Conservation (phyloP, 305 asterid genomes). For the Euphrasia arctica region DNA sequence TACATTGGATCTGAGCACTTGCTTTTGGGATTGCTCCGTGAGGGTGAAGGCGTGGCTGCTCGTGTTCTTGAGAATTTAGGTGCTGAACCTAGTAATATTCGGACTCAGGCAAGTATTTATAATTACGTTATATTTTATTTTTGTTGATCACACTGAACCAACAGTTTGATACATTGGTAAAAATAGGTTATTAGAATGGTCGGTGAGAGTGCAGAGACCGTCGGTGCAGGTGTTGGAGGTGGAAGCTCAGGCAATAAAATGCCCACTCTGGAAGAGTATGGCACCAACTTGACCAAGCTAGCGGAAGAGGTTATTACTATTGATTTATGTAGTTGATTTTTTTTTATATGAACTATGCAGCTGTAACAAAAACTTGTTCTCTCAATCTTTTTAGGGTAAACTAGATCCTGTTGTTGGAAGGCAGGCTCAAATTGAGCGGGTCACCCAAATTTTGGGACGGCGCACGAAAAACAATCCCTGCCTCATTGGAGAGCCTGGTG, state of each 20-base stretch:
- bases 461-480: constrained; percentile 86
- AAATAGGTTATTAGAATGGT: constrained; percentile 73
- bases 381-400: constrained; percentile 51
- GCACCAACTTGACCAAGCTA: constrained; percentile 77
- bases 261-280: constrained; percentile 88
- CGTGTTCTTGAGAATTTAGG: constrained; percentile 87
- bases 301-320: constrained; percentile 66
- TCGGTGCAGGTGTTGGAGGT: constrained; percentile 78
- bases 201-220: constrained; percentile 74
- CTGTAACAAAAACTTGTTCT: constrained; percentile 13
- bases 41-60: constrained; percentile 95
- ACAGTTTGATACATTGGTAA: constrained; percentile 4
- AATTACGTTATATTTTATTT: background rate
- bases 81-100: constrained; percentile 78
- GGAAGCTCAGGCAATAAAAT: constrained; percentile 73
- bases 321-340: constrained; percentile 9
- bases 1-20: constrained; percentile 92
- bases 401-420: constrained; percentile 91
- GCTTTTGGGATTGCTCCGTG: constrained; percentile 80
- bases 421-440: constrained; percentile 74
- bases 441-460: constrained; percentile 79
- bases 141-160: constrained; percentile 3
- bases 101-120: constrained; percentile 64
- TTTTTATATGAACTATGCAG: constrained; percentile 7
- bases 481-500: constrained; percentile 94